Percentiles rank a stretch among this genome's conserved stretches.
Evolutionary conservation across 495 filamentous ascomycete genomes (phyloP).

Genomic region (Trichocladium uniseriatum): DNA sequence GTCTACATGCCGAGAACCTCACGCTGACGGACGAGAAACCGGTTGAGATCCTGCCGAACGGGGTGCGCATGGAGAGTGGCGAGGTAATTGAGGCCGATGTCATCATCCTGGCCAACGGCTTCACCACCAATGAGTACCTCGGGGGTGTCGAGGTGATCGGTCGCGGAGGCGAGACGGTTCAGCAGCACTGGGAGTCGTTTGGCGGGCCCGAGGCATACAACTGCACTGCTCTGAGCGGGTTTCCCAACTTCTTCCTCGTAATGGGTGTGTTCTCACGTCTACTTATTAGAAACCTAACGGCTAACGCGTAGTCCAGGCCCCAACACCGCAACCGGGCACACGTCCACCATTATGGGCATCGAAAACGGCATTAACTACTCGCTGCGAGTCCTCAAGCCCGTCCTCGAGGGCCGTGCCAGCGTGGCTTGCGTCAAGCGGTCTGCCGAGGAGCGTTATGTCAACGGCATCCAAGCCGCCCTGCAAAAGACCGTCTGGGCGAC

Average conservation of each 20-base stretch:
- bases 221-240: slow-evolving; percentile 26
- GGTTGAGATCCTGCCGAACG: slow-evolving; percentile 27
- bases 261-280: slow-evolving; percentile 15
- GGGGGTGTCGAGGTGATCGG: slow-evolving; percentile 31
- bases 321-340: slow-evolving; percentile 37
- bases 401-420: slow-evolving; percentile 27
- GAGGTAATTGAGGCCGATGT: slow-evolving; percentile 29
- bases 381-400: slow-evolving; percentile 23
- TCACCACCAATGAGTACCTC: slow-evolving; percentile 27
- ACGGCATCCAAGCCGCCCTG: slow-evolving; percentile 20
- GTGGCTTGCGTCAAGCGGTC: slow-evolving; percentile 27
- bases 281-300: too few relatives aligned
- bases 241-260: slow-evolving; percentile 37
- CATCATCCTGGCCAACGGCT: slow-evolving; percentile 37
- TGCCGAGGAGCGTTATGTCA: slow-evolving; percentile 24
- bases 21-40: slow-evolving; percentile 28
- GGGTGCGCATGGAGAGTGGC: slow-evolving; percentile 23
- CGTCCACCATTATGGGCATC: slow-evolving; percentile 30
- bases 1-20: slow-evolving; percentile 27
- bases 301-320: slow-evolving; percentile 24
- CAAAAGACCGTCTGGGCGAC: slow-evolving; percentile 23
- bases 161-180: slow-evolving; percentile 19
- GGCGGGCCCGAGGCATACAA: slow-evolving; percentile 35
- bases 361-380: slow-evolving; percentile 33
- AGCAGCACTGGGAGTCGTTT: slow-evolving; percentile 30